phyloP scores from a whole-genome alignment of 2,329 filamentous ascomycete genomes.

The Chaetomium sp. region DNA sequence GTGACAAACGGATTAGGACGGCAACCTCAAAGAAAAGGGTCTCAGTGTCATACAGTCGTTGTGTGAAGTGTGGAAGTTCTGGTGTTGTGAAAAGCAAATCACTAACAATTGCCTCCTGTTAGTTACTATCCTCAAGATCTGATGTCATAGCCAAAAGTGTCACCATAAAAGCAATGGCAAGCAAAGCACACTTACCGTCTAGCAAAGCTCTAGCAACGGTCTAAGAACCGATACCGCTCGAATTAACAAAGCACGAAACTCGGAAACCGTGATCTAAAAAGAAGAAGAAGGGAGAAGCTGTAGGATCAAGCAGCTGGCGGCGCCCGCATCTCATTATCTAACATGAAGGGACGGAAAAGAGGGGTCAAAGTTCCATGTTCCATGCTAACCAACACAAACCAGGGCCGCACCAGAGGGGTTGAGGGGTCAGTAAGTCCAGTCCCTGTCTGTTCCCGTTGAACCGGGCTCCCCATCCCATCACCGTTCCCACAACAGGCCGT shows the following conservation, averaged over 20 bases:
- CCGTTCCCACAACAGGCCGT: too few species aligned
- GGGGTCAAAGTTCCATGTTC: constrained; percentile 13
- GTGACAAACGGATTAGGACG: not conserved
- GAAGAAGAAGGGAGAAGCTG: constrained; percentile 11
- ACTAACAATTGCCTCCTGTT: not conserved
- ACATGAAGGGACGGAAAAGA: not conserved
- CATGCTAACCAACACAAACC: constrained; percentile 2
- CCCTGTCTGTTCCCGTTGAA: too few species aligned
- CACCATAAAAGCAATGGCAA: too few species aligned
- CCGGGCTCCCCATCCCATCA: too few species aligned
- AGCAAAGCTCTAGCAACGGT: too few species aligned
- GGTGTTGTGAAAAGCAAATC: not conserved
- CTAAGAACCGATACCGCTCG: too few species aligned
- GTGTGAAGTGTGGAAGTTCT: too few species aligned
- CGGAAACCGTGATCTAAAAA: not conserved
- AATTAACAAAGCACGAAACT: too few species aligned
- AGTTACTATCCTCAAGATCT: not conserved
- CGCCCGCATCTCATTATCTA: constrained; percentile 13
- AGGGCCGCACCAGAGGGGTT: too few species aligned
- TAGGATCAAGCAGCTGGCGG: not conserved
- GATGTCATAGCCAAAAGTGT: not conserved
- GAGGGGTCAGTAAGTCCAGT: too few species aligned
- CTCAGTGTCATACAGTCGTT: not conserved
- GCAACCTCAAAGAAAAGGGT: not conserved
- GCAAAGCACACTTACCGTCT: too few species aligned